phyloP scores from a whole-genome alignment of 257 asterid genomes.

The Verbascum thapsus region DNA sequence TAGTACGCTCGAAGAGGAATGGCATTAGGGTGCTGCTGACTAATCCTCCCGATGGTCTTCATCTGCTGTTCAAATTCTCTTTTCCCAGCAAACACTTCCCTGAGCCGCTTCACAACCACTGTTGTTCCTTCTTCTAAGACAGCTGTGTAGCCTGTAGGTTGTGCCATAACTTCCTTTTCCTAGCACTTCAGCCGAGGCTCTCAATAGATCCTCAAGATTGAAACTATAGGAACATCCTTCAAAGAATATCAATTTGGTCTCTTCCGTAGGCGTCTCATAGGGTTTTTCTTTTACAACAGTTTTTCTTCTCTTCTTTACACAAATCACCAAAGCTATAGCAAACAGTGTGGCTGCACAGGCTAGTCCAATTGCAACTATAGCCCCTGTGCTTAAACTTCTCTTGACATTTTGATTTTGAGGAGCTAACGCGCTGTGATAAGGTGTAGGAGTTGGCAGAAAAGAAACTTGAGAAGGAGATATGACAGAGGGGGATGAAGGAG shows the following conservation, averaged over 20 bases:
- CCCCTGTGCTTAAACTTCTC: constrained; percentile 48
- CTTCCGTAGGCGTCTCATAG: constrained; percentile 45
- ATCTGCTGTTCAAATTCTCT: constrained; percentile 72
- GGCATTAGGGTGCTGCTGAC: constrained; percentile 55
- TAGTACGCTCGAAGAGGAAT: constrained; percentile 67
- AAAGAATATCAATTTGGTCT: constrained; percentile 63
- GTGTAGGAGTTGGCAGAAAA: constrained; percentile 40
- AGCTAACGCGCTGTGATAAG: constrained; percentile 38
- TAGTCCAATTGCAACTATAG: constrained; percentile 49
- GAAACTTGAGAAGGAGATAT: constrained; percentile 31
- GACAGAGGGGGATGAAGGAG: constrained; percentile 36
- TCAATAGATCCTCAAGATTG: constrained; percentile 70
- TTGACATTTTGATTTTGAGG: constrained; percentile 38
- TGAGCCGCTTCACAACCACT: constrained; percentile 67
- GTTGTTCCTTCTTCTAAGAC: constrained; percentile 64
- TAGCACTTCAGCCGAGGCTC: constrained; percentile 81
- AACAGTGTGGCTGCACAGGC: constrained; percentile 43
- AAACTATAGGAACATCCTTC: constrained; percentile 46
- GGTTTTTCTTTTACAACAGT: constrained; percentile 31
- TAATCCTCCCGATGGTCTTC: constrained; percentile 50
- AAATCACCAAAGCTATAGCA: constrained; percentile 32
- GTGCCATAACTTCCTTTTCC: constrained; percentile 77
- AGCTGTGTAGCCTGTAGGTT: constrained; percentile 63
- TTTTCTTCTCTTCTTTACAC: constrained; percentile 42
- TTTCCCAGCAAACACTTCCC: constrained; percentile 55